These are phyloP conservation scores for Pseudonitzschia multiseries DNA, from an alignment of 108 stramenopile species.

Conservation along the genomic window DNA sequence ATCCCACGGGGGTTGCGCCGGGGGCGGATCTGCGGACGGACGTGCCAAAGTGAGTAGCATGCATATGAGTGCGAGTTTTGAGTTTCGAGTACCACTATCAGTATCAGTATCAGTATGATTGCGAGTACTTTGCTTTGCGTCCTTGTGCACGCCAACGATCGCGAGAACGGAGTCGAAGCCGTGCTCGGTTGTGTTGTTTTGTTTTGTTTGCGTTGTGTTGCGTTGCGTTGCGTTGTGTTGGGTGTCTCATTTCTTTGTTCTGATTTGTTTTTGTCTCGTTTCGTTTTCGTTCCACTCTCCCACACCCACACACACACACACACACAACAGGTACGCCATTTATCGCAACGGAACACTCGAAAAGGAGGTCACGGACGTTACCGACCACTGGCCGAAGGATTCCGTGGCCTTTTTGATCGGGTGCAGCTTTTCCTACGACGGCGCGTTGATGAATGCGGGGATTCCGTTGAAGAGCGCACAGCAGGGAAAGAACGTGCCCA, in stretches of 20 bases:
- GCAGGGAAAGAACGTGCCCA: slow-evolving; percentile 82
- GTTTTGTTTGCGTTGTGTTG: neutral
- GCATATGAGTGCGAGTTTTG: no score
- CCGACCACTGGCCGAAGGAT: slow-evolving; percentile 66
- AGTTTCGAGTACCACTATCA: no score
- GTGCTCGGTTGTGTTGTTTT: neutral
- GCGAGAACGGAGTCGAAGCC: no score
- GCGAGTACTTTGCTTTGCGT: no score
- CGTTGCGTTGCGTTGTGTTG: neutral
- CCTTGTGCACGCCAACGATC: no score
- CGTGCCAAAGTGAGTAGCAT: slow-evolving; percentile 58
- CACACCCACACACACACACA: no score
- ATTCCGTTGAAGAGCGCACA: slow-evolving; percentile 74
- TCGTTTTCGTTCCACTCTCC: neutral
- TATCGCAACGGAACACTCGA: slow-evolving; percentile 70
- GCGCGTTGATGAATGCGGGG: slow-evolving; percentile 64
- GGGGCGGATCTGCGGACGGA: slow-evolving; percentile 72
- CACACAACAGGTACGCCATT: slow-evolving; percentile 69
- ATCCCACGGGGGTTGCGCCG: slow-evolving; percentile 39
- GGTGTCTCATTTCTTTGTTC: neutral
- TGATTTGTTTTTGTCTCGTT: neutral
- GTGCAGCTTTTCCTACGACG: slow-evolving; percentile 86
- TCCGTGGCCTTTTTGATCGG: slow-evolving; percentile 86
- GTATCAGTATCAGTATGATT: no score
- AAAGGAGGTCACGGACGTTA: slow-evolving; percentile 62